Percentiles rank a stretch among this genome's conserved stretches.
Conservation (phyloP, 768 basidiomycete genomes). For the Cystobasidiopsis lactophilus region DNA sequence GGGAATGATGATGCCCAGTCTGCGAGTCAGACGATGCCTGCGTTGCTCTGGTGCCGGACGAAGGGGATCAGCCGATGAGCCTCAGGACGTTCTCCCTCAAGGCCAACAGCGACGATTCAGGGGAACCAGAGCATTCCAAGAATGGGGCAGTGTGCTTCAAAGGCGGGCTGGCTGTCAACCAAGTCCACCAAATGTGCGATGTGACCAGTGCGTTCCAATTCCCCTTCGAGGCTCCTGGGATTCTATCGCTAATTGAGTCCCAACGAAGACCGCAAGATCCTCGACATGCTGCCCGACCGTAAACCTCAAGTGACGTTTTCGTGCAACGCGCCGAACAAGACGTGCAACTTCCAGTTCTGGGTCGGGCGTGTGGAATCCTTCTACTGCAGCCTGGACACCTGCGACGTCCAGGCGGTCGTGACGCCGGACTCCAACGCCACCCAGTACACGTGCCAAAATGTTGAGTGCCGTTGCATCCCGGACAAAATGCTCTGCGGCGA, state of each 20-base stretch:
- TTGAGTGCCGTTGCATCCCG: constrained; percentile 82
- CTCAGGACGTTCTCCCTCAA: constrained; percentile 13
- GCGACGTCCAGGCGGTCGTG: constrained; percentile 23
- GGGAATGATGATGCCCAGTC: constrained; percentile 38
- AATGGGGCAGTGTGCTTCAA: constrained; percentile 81
- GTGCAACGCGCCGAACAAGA: constrained; percentile 41
- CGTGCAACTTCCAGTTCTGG: constrained; percentile 97
- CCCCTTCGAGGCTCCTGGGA: background rate
- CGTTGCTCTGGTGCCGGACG: constrained; percentile 40
- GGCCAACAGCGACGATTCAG: constrained; percentile 3
- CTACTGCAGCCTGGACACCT: constrained; percentile 66
- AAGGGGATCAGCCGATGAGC: constrained; percentile 21
- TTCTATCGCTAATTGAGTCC: background rate
- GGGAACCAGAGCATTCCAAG: constrained; percentile 25
- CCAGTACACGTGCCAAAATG: constrained; percentile 53
- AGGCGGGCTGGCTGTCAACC: constrained; percentile 78
- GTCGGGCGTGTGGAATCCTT: constrained; percentile 83
- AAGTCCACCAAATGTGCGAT: constrained; percentile 92
- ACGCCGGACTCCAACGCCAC: constrained; percentile 34
- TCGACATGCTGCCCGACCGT: constrained; percentile 73
- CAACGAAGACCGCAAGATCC: constrained; percentile 62
- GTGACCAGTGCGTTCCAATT: constrained; percentile 57
- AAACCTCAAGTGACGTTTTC: constrained; percentile 93
- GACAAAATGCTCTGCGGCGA: constrained; percentile 88
- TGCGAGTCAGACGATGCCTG: constrained; percentile 68